phyloP scores from a whole-genome alignment of 768 basidiomycete genomes.

The Hortiboletus flavorubellus region DNA sequence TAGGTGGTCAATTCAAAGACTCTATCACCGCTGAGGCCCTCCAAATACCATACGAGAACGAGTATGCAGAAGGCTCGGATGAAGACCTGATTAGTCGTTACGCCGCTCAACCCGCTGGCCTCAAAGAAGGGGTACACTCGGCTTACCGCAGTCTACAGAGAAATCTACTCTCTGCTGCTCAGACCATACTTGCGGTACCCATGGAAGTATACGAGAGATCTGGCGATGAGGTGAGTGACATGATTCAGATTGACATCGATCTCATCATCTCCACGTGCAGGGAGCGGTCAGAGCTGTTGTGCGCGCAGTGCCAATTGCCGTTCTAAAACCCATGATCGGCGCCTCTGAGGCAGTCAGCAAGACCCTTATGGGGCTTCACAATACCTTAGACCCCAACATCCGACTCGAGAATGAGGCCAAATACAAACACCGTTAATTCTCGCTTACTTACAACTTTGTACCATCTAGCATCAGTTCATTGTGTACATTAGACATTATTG shows the following conservation, averaged over 20 bases:
- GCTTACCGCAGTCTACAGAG: conserved; percentile 87
- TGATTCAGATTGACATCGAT: neutral
- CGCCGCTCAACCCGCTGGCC: conserved; percentile 82
- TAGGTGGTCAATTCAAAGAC: conserved; percentile 75
- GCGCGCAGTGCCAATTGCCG: conserved; percentile 95
- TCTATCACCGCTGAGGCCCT: conserved; percentile 67
- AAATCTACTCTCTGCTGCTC: conserved; percentile 91
- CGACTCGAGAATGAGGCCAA: conserved; percentile 86
- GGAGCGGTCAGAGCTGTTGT: conserved; percentile 92
- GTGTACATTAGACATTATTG: conserved; percentile 10
- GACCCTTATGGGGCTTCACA: conserved; percentile 89
- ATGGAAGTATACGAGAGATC: conserved; percentile 99
- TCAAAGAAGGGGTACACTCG: conserved; percentile 83
- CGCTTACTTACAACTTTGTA: conserved; percentile 18
- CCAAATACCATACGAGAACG: conserved; percentile 40
- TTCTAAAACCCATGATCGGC: conserved; percentile 97
- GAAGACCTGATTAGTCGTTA: conserved; percentile 80
- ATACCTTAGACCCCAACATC: conserved; percentile 84
- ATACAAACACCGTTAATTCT: conserved; percentile 74
- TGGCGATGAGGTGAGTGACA: conserved; percentile 71
- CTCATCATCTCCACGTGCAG: conserved; percentile 37
- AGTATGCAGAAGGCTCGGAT: conserved; percentile 29
- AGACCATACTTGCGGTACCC: conserved; percentile 96
- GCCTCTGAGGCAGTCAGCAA: conserved; percentile 96
- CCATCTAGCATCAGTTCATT: conserved; percentile 15